These are phyloP conservation scores for Fusarium sp. DNA, from an alignment of 2,329 filamentous ascomycete species.

Conservation along the genomic window DNA sequence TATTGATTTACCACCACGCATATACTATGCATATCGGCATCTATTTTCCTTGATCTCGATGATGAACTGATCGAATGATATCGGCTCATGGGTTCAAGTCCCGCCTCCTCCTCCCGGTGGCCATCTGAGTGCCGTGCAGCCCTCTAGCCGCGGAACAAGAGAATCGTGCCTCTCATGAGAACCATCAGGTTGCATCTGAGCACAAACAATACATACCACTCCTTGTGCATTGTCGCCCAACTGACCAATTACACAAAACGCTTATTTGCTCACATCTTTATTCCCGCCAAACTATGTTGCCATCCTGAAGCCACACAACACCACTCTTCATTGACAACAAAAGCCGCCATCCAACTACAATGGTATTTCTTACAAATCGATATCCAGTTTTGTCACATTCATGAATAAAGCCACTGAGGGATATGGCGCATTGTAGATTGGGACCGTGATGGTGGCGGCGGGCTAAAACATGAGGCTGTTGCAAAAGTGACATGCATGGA, in stretches of 20 bases:
- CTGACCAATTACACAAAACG: not conserved
- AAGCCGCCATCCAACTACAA: not conserved
- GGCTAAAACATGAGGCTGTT: not conserved
- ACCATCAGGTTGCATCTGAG: not conserved
- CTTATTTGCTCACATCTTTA: not conserved
- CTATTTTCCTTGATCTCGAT: not conserved
- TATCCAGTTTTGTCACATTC: not conserved
- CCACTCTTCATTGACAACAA: not conserved
- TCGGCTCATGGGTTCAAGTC: not conserved
- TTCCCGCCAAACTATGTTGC: slow-evolving; percentile 6
- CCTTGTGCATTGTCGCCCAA: not conserved
- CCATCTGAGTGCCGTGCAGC: not conserved
- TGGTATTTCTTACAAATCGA: not conserved
- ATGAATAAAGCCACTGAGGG: slow-evolving; percentile 5
- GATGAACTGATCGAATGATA: not conserved
- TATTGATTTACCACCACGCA: not conserved
- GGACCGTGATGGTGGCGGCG: not conserved
- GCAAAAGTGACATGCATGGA: slow-evolving; percentile 17
- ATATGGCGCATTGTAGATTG: not conserved
- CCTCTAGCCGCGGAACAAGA: not conserved
- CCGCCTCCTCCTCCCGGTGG: not conserved
- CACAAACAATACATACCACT: not conserved
- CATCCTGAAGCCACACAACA: not conserved
- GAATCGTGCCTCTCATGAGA: not conserved
- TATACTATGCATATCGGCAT: not conserved